Conservation (phyloP, 1,284 basidiomycete genomes). For the Cryptococcus sp. region DNA sequence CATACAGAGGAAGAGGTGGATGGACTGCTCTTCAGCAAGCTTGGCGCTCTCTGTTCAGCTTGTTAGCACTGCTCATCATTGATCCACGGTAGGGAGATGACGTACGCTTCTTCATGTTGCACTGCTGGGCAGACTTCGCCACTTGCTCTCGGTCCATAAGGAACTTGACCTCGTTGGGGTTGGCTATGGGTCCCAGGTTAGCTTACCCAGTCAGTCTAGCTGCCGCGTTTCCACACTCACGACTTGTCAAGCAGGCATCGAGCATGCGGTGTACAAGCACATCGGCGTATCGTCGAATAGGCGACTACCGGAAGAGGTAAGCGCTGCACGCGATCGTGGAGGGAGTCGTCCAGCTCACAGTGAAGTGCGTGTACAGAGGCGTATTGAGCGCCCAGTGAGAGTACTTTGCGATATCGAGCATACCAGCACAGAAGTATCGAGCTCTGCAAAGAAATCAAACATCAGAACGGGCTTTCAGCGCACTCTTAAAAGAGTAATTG, state of each 20-base stretch:
- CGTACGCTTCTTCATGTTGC: constrained; percentile 71
- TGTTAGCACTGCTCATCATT: not conserved
- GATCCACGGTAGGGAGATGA: not conserved
- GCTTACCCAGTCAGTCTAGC: not conserved
- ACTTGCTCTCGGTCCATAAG: constrained; percentile 95
- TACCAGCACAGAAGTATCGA: constrained; percentile 97
- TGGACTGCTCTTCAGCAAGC: constrained; percentile 92
- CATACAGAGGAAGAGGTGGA: constrained; percentile 90
- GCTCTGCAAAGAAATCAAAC: constrained; percentile 58
- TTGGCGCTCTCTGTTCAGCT: constrained; percentile 54
- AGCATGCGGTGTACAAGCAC: constrained; percentile 95
- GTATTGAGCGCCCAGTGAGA: constrained; percentile 85
- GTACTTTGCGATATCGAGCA: constrained; percentile 99
- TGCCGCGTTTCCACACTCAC: constrained; percentile 51
- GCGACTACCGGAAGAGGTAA: constrained; percentile 53
- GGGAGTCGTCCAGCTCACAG: constrained; percentile 46
- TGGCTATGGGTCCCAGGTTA: constrained; percentile 15
- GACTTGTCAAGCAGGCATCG: constrained; percentile 73
- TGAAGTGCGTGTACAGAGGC: constrained; percentile 96
- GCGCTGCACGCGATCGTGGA: not conserved
- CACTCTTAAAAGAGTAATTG: not conserved
- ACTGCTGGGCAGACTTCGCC: constrained; percentile 94
- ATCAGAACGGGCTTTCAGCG: not conserved
- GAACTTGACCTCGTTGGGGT: constrained; percentile 71
- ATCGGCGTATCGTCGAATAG: constrained; percentile 83